phyloP scores from a whole-genome alignment of 2,329 filamentous ascomycete genomes.

The Biscogniauxia mediterranea region DNA sequence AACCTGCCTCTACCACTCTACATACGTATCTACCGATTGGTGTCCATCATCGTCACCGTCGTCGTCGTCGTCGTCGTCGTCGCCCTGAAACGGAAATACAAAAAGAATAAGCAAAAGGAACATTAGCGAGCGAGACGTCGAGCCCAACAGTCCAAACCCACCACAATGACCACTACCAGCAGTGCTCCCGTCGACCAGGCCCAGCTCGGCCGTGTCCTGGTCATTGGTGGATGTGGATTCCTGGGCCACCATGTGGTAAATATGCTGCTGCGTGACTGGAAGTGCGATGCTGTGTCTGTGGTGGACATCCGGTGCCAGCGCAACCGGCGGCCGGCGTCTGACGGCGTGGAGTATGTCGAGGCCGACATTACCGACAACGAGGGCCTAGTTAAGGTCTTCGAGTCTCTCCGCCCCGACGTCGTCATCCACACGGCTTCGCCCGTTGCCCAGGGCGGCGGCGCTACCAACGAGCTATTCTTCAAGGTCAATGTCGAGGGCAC shows the following conservation, averaged over 20 bases:
- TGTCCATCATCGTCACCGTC: background rate
- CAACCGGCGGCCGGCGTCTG: conserved; percentile 60
- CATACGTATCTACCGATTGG: no score
- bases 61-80: no score
- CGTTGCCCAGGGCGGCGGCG: conserved; percentile 50
- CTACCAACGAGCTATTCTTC: conserved; percentile 62
- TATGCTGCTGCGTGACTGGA: conserved; percentile 63
- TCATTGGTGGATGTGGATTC: conserved; percentile 83
- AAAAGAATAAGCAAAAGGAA: background rate
- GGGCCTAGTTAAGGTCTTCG: conserved; percentile 62
- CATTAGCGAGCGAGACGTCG: background rate
- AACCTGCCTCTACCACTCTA: no score
- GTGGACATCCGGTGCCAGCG: conserved; percentile 69
- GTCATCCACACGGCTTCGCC: conserved; percentile 91
- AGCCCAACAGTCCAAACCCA: background rate
- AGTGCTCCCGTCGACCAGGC: conserved; percentile 34
- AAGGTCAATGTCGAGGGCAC: conserved; percentile 91
- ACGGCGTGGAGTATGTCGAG: conserved; percentile 66
- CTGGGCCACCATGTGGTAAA: conserved; percentile 80
- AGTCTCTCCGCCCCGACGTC: conserved; percentile 68
- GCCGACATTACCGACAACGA: conserved; percentile 72
- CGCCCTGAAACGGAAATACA: background rate
- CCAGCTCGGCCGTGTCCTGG: conserved; percentile 66
- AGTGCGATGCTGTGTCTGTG: conserved; percentile 59
- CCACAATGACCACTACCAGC: conserved; percentile 10